phyloP scores from a whole-genome alignment of 2,329 filamentous ascomycete genomes.

The Botrytis elliptica region DNA sequence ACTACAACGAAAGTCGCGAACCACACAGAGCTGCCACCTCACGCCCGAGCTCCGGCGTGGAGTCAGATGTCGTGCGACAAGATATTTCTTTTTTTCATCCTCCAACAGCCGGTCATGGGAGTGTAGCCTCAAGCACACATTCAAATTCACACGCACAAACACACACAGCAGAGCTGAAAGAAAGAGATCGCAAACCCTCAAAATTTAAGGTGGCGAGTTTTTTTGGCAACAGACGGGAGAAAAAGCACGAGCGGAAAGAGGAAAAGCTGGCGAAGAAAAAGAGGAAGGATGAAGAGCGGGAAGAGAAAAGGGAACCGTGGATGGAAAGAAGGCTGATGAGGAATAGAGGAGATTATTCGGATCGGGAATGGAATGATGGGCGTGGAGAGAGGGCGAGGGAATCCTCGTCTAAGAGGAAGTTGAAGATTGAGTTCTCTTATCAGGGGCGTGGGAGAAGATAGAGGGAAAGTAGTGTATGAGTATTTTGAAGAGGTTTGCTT shows the following conservation, averaged over 20 bases:
- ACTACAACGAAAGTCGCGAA: neutral
- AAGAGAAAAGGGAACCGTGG: neutral
- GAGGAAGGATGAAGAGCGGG: neutral
- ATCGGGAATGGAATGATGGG: no score
- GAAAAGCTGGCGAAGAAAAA: neutral
- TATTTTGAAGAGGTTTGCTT: neutral
- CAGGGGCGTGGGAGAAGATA: neutral
- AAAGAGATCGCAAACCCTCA: neutral
- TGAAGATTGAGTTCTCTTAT: no score
- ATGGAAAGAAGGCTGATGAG: neutral
- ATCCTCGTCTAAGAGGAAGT: no score
- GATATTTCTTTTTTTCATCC: neutral
- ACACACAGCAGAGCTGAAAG: neutral
- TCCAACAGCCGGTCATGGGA: neutral
- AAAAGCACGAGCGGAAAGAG: neutral
- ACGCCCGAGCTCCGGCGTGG: neutral
- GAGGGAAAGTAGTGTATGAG: no score
- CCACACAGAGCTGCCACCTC: neutral
- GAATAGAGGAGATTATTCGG: neutral
- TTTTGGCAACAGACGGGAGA: no score
- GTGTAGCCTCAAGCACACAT: neutral
- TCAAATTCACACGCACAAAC: neutral
- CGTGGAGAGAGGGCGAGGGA: no score
- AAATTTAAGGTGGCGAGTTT: no score
- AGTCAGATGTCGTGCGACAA: neutral